Evolutionary conservation across 2,329 filamentous ascomycete genomes (phyloP).

Genomic region (Arthroderma sp.): DNA sequence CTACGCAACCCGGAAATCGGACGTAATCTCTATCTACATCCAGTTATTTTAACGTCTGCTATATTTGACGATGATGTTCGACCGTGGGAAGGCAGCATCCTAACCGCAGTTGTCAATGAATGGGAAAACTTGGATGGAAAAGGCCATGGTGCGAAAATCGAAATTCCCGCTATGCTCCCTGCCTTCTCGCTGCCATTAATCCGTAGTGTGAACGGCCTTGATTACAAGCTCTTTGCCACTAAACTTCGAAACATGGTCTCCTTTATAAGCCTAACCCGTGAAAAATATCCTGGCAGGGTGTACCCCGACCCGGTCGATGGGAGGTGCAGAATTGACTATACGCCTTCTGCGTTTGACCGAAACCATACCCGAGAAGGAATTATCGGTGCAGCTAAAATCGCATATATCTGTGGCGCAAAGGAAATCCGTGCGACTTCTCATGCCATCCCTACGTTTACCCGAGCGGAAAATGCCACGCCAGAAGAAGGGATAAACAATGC

Average conservation of each 20-base stretch:
- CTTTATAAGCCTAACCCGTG: constrained; percentile 62
- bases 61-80: constrained; percentile 57
- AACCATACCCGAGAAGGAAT: constrained; percentile 58
- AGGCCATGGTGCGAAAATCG: constrained; percentile 73
- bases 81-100: constrained; percentile 65
- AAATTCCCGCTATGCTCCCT: constrained; percentile 63
- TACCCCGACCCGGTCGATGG: constrained; percentile 58
- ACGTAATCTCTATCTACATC: constrained; percentile 64
- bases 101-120: constrained; percentile 63
- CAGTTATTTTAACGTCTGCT: constrained; percentile 34
- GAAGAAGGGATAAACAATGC: constrained; percentile 40
- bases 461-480: constrained; percentile 19
- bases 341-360: constrained; percentile 56
- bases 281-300: constrained; percentile 62
- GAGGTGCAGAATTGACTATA: constrained; percentile 54
- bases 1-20: constrained; percentile 73
- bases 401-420: constrained; percentile 63
- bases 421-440: constrained; percentile 60
- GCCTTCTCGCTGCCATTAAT: constrained; percentile 48
- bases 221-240: constrained; percentile 58
- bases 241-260: constrained; percentile 56
- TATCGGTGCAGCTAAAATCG: constrained; percentile 59
- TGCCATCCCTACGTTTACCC: constrained; percentile 51
- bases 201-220: constrained; percentile 53
- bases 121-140: constrained; percentile 70